phyloP scores from a whole-genome alignment of 352 stramenopile genomes.

The Phytophthora tubulina region DNA sequence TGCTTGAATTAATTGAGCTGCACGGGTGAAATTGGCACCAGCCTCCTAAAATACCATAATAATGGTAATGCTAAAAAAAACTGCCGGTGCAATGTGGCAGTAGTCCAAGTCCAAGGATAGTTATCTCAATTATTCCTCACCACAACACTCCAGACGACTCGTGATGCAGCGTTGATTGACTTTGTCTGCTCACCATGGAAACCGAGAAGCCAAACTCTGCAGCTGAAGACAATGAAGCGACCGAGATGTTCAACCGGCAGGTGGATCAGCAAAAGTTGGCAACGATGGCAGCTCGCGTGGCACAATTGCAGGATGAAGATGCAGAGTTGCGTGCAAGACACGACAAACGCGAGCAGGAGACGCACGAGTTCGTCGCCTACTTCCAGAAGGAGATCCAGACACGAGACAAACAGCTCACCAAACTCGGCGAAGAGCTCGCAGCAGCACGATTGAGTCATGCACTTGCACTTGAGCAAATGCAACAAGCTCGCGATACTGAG shows the following conservation, averaged over 20 bases:
- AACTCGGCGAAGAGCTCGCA: constrained; percentile 87
- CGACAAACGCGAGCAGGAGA: constrained; percentile 93
- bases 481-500: constrained; percentile 57
- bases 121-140: constrained; percentile 9
- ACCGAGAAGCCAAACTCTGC: constrained; percentile 13
- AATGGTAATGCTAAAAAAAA: too few relatives aligned
- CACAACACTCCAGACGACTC: background rate
- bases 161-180: background rate
- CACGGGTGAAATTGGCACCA: too few relatives aligned
- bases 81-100: too few relatives aligned
- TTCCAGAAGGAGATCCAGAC: constrained; percentile 94
- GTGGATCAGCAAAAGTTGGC: constrained; percentile 73
- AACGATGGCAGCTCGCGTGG: constrained; percentile 66
- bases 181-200: constrained; percentile 20
- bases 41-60: too few relatives aligned
- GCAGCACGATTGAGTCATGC: constrained; percentile 65
- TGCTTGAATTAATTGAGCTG: too few relatives aligned
- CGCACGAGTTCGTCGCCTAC: constrained; percentile 95
- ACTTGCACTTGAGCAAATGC: constrained; percentile 64
- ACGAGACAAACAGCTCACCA: constrained; percentile 75
- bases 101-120: constrained; percentile 10
- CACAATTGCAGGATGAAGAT: constrained; percentile 81
- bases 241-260: constrained; percentile 74
- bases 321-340: constrained; percentile 79
- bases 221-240: constrained; percentile 37